Evolutionary conservation across 164 flowering plant genomes (phyloP).

Genomic region (Piper betle): DNA sequence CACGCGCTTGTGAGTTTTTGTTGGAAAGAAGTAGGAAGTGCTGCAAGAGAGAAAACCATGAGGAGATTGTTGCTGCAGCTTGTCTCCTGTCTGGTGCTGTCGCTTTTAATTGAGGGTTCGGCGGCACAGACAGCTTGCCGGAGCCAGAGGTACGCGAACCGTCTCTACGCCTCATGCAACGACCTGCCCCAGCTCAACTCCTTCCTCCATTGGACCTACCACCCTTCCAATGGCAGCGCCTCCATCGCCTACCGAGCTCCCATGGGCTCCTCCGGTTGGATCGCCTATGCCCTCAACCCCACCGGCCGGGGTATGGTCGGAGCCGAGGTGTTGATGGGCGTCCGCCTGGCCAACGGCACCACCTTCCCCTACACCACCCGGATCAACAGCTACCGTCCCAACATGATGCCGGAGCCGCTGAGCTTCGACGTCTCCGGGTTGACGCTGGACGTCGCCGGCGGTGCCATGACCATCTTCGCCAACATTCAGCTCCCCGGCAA

Average conservation of each 20-base stretch:
- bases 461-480: conserved; percentile 44
- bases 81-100: too few relatives aligned
- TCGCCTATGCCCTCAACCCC: conserved; percentile 37
- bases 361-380: conserved; percentile 30
- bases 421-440: conserved; percentile 25
- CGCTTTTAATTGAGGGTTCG: too few relatives aligned
- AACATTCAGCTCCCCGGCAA: conserved; percentile 20
- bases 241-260: conserved; percentile 10
- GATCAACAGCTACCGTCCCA: conserved; percentile 3
- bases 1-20: too few relatives aligned
- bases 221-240: not conserved
- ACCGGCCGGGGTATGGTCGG: conserved; percentile 24
- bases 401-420: conserved; percentile 8
- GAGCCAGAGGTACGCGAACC: conserved; percentile 1
- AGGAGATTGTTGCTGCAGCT: too few relatives aligned
- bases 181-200: conserved; percentile 5
- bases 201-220: conserved; percentile 9
- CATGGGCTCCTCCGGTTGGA: conserved; percentile 9
- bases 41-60: too few relatives aligned
- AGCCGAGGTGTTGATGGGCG: conserved; percentile 43
- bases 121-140: conserved; percentile 8
- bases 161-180: conserved; percentile 2
- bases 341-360: conserved; percentile 11
- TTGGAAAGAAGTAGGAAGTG: too few relatives aligned
- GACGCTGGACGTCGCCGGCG: conserved; percentile 11